phyloP scores from a whole-genome alignment of 306 rosid genomes.

The Sophora flavescens region DNA sequence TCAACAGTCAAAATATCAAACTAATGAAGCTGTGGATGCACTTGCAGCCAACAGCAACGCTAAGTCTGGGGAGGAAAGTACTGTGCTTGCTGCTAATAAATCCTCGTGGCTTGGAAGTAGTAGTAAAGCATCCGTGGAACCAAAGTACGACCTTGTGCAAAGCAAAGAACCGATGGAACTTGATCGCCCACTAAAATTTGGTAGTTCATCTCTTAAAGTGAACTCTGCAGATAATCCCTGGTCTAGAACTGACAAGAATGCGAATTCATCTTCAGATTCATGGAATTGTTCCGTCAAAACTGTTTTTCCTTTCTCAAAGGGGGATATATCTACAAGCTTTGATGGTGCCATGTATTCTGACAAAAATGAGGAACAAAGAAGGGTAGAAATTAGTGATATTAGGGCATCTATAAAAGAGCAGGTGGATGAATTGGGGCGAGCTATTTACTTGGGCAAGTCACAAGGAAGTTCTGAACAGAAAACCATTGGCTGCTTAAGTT shows the following conservation, averaged over 20 bases:
- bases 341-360: slow-evolving; percentile 48
- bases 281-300: slow-evolving; percentile 80
- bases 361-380: slow-evolving; percentile 66
- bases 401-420: slow-evolving; percentile 71
- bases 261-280: slow-evolving; percentile 55
- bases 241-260: slow-evolving; percentile 60
- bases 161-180: slow-evolving; percentile 53
- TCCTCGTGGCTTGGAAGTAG: slow-evolving; percentile 66
- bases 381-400: slow-evolving; percentile 53
- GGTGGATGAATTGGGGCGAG: slow-evolving; percentile 77
- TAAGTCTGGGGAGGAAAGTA: slow-evolving; percentile 49
- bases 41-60: slow-evolving; percentile 43
- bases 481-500: slow-evolving; percentile 55
- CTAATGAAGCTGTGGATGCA: slow-evolving; percentile 48
- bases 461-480: slow-evolving; percentile 62
- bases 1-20: slow-evolving; percentile 48
- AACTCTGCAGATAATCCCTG: slow-evolving; percentile 60
- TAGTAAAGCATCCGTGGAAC: slow-evolving; percentile 58
- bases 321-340: slow-evolving; percentile 53
- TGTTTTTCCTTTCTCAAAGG: slow-evolving; percentile 70
- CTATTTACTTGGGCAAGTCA: slow-evolving; percentile 59
- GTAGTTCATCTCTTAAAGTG: slow-evolving; percentile 54
- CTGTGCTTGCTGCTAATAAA: slow-evolving; percentile 54
- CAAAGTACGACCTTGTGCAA: slow-evolving; percentile 48
- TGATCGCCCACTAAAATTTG: slow-evolving; percentile 57